Base-by-base conservation (phyloP, 805 yeast genomes). In the Candida palmyrensis region DNA sequence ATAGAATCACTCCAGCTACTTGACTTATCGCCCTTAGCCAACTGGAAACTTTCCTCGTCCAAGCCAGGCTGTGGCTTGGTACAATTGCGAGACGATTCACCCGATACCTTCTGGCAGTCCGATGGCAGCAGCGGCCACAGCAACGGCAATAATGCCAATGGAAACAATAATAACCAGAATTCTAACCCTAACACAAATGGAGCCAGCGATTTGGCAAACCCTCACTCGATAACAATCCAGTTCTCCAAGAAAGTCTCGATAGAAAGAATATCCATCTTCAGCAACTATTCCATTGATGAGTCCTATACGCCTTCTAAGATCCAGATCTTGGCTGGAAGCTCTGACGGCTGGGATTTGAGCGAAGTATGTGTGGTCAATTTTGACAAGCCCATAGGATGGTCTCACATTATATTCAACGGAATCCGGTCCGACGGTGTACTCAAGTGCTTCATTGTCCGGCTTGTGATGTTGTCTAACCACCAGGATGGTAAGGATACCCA, bases 401-500 rank as follows among this genome's bases (percentile, higher is more conserved):
- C 73, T 11, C 79, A 78, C 45, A 64, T 84, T 12, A 62, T 66
- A 3, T 75, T 85, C 48, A 71, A 72, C 32, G 73, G 75, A 1
- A 66, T 71, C 3, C 55, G 83, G 24, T 55, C 59, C 8, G 79
- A 73, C 34, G 74, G 75, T 3, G 71, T 77, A 1, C 55, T 87
- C 30, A 78, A 82, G 44, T 76, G 92, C 33, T 82, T 78, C 45
- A 60, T 79, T 41, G 57, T 87, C 9, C 72, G 83, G 39, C 44
- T 88, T 11, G 51, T 71, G n/a, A 67, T 87, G 5, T 51, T 74
- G 6, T 73, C 84, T 1, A 92, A 94, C 47, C 96, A 87, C 47
- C 97, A 89, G 51, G 88, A 86, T 50, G 99, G 99, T 29, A 92
- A 90, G 50, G 99, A 92, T 54, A 81, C 96, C 1, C 97, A 88